Percentiles rank a stretch among this genome's conserved stretches.
These are phyloP conservation scores for Blastocystis sp. DNA, from an alignment of 352 stramenopile genomes.

Conservation along the genomic window DNA sequence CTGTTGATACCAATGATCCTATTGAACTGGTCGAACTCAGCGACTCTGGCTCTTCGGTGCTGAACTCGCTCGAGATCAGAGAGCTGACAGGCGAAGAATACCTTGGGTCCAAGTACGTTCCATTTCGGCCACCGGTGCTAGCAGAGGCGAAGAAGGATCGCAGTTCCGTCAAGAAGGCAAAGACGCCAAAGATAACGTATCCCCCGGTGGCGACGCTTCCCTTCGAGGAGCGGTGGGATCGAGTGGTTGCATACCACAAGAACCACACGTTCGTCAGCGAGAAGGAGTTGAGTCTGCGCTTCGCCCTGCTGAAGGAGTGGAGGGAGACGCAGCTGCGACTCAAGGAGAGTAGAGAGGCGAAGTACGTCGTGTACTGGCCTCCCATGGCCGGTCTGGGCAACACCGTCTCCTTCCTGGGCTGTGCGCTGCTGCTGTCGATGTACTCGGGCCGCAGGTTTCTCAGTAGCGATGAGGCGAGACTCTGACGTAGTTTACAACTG, in stretches of 20 bases:
- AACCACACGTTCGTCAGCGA: background rate
- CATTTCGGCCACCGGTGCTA: background rate
- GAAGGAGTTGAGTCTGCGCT: background rate
- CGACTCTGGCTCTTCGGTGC: background rate
- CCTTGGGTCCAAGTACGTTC: background rate
- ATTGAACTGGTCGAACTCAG: background rate
- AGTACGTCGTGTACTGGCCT: slow-evolving; percentile 27
- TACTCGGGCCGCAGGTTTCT: background rate
- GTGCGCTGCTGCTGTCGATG: background rate
- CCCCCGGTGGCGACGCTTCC: no score
- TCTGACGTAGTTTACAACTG: slow-evolving; percentile 3
- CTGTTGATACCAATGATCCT: background rate
- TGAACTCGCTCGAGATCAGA: background rate
- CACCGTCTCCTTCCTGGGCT: background rate
- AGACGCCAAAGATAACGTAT: background rate
- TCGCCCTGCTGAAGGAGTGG: background rate
- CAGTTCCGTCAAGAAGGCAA: background rate
- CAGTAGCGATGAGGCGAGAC: background rate
- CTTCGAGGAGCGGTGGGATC: background rate
- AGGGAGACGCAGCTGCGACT: background rate
- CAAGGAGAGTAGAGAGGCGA: background rate
- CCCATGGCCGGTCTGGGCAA: background rate
- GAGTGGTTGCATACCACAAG: background rate
- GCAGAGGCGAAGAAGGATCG: background rate
- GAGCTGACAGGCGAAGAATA: background rate